Evolutionary conservation across 1,139 yeast species (phyloP), one percentile per base, ranked within the genome.

Genomic region (Suhomyces kunorum): DNA sequence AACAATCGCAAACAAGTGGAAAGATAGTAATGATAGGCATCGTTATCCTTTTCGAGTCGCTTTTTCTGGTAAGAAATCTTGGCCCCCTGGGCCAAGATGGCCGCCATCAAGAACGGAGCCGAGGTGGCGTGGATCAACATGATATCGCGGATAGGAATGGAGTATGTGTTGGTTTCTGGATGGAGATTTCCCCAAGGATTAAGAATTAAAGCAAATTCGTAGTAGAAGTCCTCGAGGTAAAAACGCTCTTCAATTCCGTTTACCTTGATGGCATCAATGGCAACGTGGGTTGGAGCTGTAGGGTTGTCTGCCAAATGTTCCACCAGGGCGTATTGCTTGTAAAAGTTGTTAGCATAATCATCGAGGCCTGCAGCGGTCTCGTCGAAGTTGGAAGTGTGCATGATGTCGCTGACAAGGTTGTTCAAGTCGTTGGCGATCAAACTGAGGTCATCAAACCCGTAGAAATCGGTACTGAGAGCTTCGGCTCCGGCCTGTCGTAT

Each of bases 41-140:
- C 51, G 32, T 52, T 52, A 25, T 53, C 55, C n/a, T 46, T 50
- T 4, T 42, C 34, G 3, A 39, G 22, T n/a, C 40, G 36, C 26
- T 42, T 47, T 12, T 48, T 43, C 18, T 39, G 39, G 34, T 44
- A 51, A 8, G 46, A 41, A 2, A 45, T 41, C 14, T 50, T 34
- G 3, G 58, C 58, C 2, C 58, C 58, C 26, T 53, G 56, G 2
- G 58, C 54, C 25, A 53, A 39, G 9, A 55, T 42, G 3, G 56
- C 56, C 7, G 59, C 56, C 18, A 51, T 46, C 20, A 54, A 32
- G 24, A 51, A 52, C 1, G 58, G 54, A 22, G 53, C 58, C 8
- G 47, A 42, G 5, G 43, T 40, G 6, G 59, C 58, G 23, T 48
- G 46, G 7, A 39, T 38, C 20, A 54, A 45, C 20, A 55, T 41